phyloP scores from a whole-genome alignment of 164 flowering plant species.

The Piper longum region DNA sequence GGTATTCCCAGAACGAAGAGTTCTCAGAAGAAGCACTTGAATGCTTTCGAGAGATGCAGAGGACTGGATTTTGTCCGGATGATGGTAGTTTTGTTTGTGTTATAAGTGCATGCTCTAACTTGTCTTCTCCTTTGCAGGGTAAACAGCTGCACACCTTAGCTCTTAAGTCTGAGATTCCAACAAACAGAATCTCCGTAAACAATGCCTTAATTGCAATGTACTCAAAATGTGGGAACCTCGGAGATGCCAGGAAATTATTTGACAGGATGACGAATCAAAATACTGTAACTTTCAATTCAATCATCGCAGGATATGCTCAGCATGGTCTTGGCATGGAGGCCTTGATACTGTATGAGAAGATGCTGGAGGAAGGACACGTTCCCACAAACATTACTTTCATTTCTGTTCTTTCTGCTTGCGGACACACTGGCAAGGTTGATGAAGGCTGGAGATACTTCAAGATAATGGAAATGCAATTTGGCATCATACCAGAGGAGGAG shows the following conservation, averaged over 20 bases:
- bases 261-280: conserved; percentile 68
- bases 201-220: conserved; percentile 76
- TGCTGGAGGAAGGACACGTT: conserved; percentile 31
- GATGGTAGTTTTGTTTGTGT: conserved; percentile 80
- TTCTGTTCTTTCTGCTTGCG: conserved; percentile 56
- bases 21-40: conserved; percentile 47
- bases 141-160: conserved; percentile 59
- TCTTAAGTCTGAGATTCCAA: conserved; percentile 49
- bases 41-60: conserved; percentile 52
- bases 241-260: conserved; percentile 52
- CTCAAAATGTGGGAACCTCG: conserved; percentile 68
- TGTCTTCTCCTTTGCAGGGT: conserved; percentile 64
- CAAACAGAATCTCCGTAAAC: conserved; percentile 38
- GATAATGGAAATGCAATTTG: conserved; percentile 40
- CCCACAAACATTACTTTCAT: conserved; percentile 67
- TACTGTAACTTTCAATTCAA: conserved; percentile 53
- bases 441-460: conserved; percentile 36
- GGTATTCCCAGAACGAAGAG: conserved; percentile 54
- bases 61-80: conserved; percentile 50
- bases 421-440: conserved; percentile 47
- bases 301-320: conserved; percentile 79
- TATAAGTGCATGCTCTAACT: conserved; percentile 59
- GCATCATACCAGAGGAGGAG: conserved; percentile 43
- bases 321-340: conserved; percentile 56
- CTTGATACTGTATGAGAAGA: conserved; percentile 33